A percentile compares a stretch with the other conserved stretches of the same genome.
These are phyloP conservation scores for Cardamine resedifolia DNA, from an alignment of 345 rosid species.

Conservation along the genomic window DNA sequence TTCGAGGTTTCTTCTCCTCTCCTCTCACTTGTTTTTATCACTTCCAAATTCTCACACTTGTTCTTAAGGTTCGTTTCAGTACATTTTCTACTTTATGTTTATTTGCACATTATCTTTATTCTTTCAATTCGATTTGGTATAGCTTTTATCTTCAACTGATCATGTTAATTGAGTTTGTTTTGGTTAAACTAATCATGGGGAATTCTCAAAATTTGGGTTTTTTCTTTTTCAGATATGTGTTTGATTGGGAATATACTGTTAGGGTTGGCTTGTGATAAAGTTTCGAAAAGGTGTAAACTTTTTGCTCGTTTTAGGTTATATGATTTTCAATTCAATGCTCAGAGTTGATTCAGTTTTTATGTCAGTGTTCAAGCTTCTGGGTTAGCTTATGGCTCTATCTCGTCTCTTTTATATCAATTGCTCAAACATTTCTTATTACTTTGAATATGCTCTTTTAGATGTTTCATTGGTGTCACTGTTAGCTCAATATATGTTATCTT, in stretches of 20 bases:
- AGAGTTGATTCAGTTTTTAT: background rate
- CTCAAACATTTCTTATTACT: background rate
- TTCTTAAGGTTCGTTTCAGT: constrained; percentile 14
- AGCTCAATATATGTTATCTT: constrained; percentile 9
- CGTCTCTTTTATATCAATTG: background rate
- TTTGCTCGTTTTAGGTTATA: constrained; percentile 6
- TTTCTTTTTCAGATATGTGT: background rate
- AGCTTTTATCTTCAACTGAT: constrained; percentile 4
- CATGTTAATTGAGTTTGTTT: constrained; percentile 1
- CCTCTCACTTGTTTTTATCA: constrained; percentile 14
- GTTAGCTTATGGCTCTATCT: background rate
- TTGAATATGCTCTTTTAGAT: background rate
- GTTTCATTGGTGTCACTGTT: background rate
- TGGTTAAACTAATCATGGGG: background rate
- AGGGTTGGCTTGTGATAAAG: constrained; percentile 21
- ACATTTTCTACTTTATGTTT: background rate
- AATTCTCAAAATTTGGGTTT: constrained; percentile 13
- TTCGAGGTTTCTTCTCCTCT: constrained; percentile 33
- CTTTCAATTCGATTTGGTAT: background rate
- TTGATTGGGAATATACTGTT: constrained; percentile 27
- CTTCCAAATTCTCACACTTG: constrained; percentile 18
- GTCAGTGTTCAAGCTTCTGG: background rate
- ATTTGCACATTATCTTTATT: background rate
- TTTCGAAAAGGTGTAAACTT: constrained; percentile 8
- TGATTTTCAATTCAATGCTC: background rate